Evolutionary conservation across 23 red algal genomes (phyloP).

Genomic region (Pyropia yezoensis): DNA sequence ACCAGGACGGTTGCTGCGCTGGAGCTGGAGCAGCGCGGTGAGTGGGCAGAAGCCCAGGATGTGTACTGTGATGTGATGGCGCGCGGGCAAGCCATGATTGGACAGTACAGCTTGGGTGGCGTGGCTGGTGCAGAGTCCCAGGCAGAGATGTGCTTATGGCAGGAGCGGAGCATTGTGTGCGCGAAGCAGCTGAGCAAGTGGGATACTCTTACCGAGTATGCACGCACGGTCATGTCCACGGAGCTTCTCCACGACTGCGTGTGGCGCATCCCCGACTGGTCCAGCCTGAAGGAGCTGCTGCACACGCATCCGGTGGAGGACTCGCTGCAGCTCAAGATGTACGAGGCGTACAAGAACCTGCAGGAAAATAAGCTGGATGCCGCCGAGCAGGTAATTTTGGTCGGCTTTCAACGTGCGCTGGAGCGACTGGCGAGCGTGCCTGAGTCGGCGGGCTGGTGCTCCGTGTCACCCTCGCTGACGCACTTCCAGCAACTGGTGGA

Average conservation of each 20-base stretch:
- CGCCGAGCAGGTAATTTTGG: constrained; percentile 29
- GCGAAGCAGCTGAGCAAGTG: constrained; percentile 89
- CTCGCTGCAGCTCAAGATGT: constrained; percentile 56
- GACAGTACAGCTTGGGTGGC: no score
- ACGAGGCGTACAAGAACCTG: constrained; percentile 76
- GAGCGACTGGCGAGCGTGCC: constrained; percentile 53
- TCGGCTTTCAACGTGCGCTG: constrained; percentile 40
- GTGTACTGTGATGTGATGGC: constrained; percentile 42
- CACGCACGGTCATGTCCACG: constrained; percentile 50
- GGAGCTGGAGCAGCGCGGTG: constrained; percentile 58
- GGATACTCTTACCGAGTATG: constrained; percentile 92
- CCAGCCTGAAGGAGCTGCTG: constrained; percentile 78
- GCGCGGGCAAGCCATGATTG: not conserved
- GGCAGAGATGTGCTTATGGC: constrained; percentile 49
- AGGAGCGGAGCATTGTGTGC: constrained; percentile 90
- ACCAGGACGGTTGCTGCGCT: constrained; percentile 20
- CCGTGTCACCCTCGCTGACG: constrained; percentile 24
- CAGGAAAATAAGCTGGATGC: constrained; percentile 88
- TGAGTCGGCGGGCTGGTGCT: constrained; percentile 28
- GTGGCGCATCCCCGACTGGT: constrained; percentile 94
- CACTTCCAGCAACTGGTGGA: constrained; percentile 92
- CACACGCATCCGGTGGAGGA: constrained; percentile 75
- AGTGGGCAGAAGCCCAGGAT: constrained; percentile 48
- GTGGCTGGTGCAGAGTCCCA: not conserved
- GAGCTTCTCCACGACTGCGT: constrained; percentile 91